Conservation (phyloP, 192 early-diverging fungal genomes). For the Coemansia sp. region DNA sequence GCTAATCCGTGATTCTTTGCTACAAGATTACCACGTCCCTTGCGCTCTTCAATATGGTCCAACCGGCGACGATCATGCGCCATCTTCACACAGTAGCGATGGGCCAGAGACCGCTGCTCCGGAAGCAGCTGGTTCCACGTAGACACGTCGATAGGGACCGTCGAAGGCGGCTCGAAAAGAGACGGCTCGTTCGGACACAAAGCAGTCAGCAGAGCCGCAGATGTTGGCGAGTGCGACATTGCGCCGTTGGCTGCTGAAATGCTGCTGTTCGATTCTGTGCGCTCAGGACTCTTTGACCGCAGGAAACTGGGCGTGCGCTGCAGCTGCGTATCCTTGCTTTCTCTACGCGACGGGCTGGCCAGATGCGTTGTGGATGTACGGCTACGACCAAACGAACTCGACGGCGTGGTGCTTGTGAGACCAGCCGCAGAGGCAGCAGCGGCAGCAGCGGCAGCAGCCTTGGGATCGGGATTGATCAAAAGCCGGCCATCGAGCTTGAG, state of each 20-base stretch:
- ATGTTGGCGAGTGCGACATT: neutral
- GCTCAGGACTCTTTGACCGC: neutral
- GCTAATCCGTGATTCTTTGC: too few relatives aligned
- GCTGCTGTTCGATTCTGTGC: constrained; percentile 5
- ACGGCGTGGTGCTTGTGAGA: constrained; percentile 11
- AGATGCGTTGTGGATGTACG: constrained; percentile 15
- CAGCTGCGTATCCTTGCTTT: neutral
- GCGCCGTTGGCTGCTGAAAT: neutral
- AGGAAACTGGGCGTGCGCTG: neutral
- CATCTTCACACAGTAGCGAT: constrained; percentile 50
- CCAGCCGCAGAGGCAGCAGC: neutral
- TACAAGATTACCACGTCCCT: neutral
- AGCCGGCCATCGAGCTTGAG: constrained; percentile 41
- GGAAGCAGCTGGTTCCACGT: constrained; percentile 54
- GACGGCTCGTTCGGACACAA: constrained; percentile 10
- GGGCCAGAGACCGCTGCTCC: constrained; percentile 41
- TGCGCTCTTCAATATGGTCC: constrained; percentile 4
- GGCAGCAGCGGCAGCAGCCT: neutral
- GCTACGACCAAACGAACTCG: constrained; percentile 23
- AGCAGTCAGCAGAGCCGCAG: neutral
- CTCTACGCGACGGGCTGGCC: neutral
- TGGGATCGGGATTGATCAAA: constrained; percentile 27
- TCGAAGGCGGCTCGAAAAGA: constrained; percentile 37
- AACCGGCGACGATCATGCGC: constrained; percentile 32
- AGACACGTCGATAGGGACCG: constrained; percentile 49